Evolutionary conservation across 1,284 basidiomycete genomes (phyloP).

Genomic region (Pisolithus thermaeus): DNA sequence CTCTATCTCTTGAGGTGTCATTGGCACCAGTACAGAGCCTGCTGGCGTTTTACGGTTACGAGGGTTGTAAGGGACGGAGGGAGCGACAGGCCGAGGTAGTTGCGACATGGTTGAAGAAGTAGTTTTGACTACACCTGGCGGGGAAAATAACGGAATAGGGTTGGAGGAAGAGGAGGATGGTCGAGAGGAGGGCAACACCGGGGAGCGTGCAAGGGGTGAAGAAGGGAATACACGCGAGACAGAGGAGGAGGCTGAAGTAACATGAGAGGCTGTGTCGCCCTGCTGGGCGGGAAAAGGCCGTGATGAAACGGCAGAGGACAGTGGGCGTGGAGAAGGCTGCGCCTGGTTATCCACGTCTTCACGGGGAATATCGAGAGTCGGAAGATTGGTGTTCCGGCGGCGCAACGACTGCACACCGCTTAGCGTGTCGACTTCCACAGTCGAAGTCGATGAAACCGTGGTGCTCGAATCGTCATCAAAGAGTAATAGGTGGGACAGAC

Average conservation of each 20-base stretch:
- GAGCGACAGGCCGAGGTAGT: constrained; percentile 20
- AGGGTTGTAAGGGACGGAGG: constrained; percentile 58
- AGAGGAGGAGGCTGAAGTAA: constrained; percentile 21
- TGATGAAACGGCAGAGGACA: constrained; percentile 18
- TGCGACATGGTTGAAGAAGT: constrained; percentile 26
- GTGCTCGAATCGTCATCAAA: constrained; percentile 23
- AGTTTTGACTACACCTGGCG: constrained; percentile 14
- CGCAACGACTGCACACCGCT: constrained; percentile 34
- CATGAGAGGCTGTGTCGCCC: constrained; percentile 14
- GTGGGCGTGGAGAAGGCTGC: constrained; percentile 24
- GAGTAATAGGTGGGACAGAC: constrained; percentile 49
- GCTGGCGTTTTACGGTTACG: constrained; percentile 55
- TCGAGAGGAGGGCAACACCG: constrained; percentile 24
- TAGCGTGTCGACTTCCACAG: constrained; percentile 35
- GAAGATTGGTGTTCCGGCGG: constrained; percentile 27
- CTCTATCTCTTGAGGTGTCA: constrained; percentile 58
- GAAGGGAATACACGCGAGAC: constrained; percentile 20
- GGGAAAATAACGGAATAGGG: constrained; percentile 11
- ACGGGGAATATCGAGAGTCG: constrained; percentile 28
- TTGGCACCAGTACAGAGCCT: constrained; percentile 55
- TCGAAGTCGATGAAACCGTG: constrained; percentile 9
- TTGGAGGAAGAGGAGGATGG: constrained; percentile 26
- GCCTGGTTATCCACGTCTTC: constrained; percentile 20
- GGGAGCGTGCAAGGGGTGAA: constrained; percentile 24
- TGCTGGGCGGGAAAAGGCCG: constrained; percentile 25